Conservation (phyloP, 176 grass and related monocot genomes). For the Cocos nucifera region DNA sequence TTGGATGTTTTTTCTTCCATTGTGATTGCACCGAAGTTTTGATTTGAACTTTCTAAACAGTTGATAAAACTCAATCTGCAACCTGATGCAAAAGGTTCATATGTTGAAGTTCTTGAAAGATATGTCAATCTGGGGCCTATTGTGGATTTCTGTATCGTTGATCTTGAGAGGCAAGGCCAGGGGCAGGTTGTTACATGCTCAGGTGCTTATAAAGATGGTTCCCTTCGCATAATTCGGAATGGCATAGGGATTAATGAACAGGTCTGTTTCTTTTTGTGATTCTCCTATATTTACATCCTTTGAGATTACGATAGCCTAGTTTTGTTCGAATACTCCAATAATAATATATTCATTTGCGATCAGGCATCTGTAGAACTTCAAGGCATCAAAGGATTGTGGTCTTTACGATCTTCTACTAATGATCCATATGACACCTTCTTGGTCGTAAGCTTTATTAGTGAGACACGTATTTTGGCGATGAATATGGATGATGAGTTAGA, state of each 20-base stretch:
- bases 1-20: too few relatives aligned
- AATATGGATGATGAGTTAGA: conserved; percentile 96
- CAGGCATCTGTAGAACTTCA: conserved; percentile 96
- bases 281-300: too few relatives aligned
- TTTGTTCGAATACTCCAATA: not conserved
- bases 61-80: conserved; percentile 93
- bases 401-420: conserved; percentile 62
- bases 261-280: conserved; percentile 24
- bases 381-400: conserved; percentile 97
- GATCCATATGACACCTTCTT: conserved; percentile 72
- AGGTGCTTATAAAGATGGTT: conserved; percentile 92
- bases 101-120: conserved; percentile 79
- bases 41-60: conserved; percentile 30
- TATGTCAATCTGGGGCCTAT: conserved; percentile 96
- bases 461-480: conserved; percentile 92
- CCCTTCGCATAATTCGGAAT: conserved; percentile 78
- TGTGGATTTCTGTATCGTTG: conserved; percentile 90
- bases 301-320: too few relatives aligned
- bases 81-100: conserved; percentile 82
- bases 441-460: conserved; percentile 94
- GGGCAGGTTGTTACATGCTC: conserved; percentile 94
- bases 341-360: conserved; percentile 10
- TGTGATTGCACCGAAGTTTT: too few relatives aligned
- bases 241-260: conserved; percentile 93
- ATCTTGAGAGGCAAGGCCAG: conserved; percentile 94